A percentile compares a stretch with the other conserved stretches of the same genome.
Conservation (phyloP, 2,329 filamentous ascomycete genomes). For the Ascosphaera apis region DNA sequence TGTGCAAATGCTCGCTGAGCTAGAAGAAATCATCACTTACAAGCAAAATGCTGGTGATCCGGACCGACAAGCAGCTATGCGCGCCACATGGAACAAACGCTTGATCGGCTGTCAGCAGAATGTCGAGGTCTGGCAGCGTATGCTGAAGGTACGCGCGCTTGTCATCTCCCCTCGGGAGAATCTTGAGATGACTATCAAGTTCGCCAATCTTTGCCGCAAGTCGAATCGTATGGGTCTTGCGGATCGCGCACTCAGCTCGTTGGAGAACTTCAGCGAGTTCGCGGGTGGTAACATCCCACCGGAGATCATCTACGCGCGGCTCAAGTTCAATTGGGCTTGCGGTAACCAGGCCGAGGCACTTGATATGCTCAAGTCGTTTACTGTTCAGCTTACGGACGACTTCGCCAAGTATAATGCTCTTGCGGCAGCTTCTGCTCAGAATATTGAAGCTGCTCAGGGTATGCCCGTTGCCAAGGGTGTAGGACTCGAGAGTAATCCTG, state of each 20-base stretch:
- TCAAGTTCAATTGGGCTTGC: constrained; percentile 91
- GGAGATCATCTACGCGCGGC: constrained; percentile 81
- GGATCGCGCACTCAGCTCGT: constrained; percentile 76
- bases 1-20: constrained; percentile 94
- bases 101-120: constrained; percentile 90
- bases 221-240: constrained; percentile 83
- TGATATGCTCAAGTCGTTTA: constrained; percentile 38
- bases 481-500: constrained; percentile 17
- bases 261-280: constrained; percentile 46
- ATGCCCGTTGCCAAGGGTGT: constrained; percentile 25
- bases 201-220: constrained; percentile 92
- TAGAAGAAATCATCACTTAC: constrained; percentile 95
- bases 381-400: constrained; percentile 34
- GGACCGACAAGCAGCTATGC: constrained; percentile 75
- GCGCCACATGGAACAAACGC: constrained; percentile 84
- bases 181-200: constrained; percentile 99
- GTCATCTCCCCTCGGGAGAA: constrained; percentile 85
- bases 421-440: constrained; percentile 12
- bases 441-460: constrained; percentile 21
- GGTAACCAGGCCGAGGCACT: constrained; percentile 42
- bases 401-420: constrained; percentile 23
- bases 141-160: constrained; percentile 81
- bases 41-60: constrained; percentile 65
- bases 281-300: constrained; percentile 29
- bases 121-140: constrained; percentile 94